Evolutionary conservation across 2,329 filamentous ascomycete species (phyloP).

Genomic region (Pseudocercospora eumusae): DNA sequence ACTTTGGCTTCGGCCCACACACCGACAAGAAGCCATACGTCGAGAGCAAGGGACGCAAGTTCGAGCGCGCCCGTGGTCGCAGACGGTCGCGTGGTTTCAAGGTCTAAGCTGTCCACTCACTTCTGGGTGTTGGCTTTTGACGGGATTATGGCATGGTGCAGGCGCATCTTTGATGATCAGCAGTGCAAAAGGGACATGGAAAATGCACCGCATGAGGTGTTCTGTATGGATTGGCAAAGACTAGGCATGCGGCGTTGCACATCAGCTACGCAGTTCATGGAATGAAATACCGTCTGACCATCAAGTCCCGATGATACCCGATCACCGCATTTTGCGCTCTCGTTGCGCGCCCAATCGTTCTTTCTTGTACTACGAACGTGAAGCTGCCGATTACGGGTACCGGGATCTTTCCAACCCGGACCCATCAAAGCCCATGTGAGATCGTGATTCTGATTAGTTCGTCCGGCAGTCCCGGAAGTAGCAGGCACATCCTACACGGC

Average conservation of each 20-base stretch:
- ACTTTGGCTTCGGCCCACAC: slow-evolving; percentile 98
- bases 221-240: slow-evolving; percentile 19
- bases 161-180: slow-evolving; percentile 21
- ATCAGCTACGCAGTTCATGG: slow-evolving; percentile 26
- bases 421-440: slow-evolving; percentile 9
- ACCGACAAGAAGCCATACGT: slow-evolving; percentile 98
- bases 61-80: slow-evolving; percentile 98
- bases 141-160: slow-evolving; percentile 20
- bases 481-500: background rate
- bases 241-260: slow-evolving; percentile 20
- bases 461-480: slow-evolving; percentile 7
- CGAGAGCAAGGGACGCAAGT: slow-evolving; percentile 99
- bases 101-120: slow-evolving; percentile 68
- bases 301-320: background rate
- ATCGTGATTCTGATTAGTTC: slow-evolving; percentile 5
- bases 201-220: slow-evolving; percentile 3
- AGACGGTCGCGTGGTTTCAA: slow-evolving; percentile 99
- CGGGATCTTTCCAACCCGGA: slow-evolving; percentile 13
- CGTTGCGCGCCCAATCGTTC: slow-evolving; percentile 5
- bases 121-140: slow-evolving; percentile 16
- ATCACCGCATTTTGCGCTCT: background rate
- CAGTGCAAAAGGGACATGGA: slow-evolving; percentile 22
- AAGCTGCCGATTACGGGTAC: slow-evolving; percentile 4
- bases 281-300: slow-evolving; percentile 27
- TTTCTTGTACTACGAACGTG: slow-evolving; percentile 5